Base-by-base conservation (phyloP, 352 stramenopile genomes). In the Pythium sukuiense region DNA sequence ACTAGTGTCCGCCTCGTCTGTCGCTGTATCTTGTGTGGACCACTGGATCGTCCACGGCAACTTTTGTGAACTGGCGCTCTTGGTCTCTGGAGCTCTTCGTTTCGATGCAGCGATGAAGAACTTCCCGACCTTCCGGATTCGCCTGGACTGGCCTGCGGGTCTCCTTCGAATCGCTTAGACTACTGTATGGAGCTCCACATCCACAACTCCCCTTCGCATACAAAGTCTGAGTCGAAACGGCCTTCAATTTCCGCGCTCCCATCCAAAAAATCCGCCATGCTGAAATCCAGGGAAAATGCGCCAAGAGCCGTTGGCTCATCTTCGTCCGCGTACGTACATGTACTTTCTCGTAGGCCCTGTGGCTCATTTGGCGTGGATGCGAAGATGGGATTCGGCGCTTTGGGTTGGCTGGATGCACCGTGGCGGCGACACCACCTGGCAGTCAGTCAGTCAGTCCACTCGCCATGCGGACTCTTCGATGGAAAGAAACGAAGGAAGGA, bases 361-460 rank as follows among this genome's bases (percentile, higher is more conserved):
- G 41, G 41, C 14, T 48, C 41, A 48, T 26, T 48, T 48, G 41
- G 16, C 41, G 14, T n/a, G 14, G 37, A 48, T 26, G 41, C 41
- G 41, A 48, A 48, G 41, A 48, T 48, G 41, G 16, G 16, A 24
- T 13, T 48, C 18, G 41, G 16, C 18, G 14, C 41, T 26, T 48
- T 48, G 41, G 41, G 41, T 48, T 48, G 41, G 41, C 16, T 48
- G 41, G 18, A 48, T 12, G 53, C 13, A 46, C 16, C 12, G 30
- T 45, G 16, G 53, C 53, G 12, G 18, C 12, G 30, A 20, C 53
- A 59, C 26, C 30, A 24, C 14, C 53, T 58, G 35, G 53, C 53
- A 59, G 32, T 49, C 26, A 67, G 60, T 67, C 60, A 67, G 60
- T 67, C 39, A 67, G 50, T 68, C 49, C 61, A 41, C 48, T 27